A percentile compares a stretch with the other conserved stretches of the same genome.
Conservation (phyloP, 129 eudicot species). For the Ambrosia trifida region DNA sequence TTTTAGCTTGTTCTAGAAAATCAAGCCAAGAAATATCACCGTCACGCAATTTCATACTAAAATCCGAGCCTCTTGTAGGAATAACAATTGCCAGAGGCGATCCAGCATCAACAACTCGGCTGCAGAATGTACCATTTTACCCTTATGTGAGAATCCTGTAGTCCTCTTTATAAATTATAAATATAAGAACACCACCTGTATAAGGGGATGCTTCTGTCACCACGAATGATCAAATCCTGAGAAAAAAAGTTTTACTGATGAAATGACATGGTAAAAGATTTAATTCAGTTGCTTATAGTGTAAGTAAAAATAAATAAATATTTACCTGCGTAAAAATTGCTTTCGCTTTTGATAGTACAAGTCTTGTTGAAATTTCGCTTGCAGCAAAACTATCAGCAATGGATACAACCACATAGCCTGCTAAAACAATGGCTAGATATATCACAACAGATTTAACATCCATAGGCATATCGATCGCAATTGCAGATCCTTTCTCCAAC, state of each 20-base stretch:
- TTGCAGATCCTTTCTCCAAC: slow-evolving; percentile 73
- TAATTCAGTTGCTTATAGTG: not conserved
- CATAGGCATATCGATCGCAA: slow-evolving; percentile 99
- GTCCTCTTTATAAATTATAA: not conserved
- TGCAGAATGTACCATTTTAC: slow-evolving; percentile 39
- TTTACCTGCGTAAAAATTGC: slow-evolving; percentile 93
- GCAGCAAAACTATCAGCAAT: slow-evolving; percentile 97
- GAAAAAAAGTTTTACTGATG: not conserved
- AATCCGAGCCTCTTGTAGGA: slow-evolving; percentile 52
- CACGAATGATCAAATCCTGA: slow-evolving; percentile 82
- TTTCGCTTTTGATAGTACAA: slow-evolving; percentile 66
- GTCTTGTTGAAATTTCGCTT: slow-evolving; percentile 75
- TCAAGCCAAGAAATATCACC: slow-evolving; percentile 86
- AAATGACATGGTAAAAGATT: not conserved
- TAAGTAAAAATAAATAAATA: slow-evolving; percentile 6
- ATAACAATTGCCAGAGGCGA: slow-evolving; percentile 85
- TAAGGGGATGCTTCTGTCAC: slow-evolving; percentile 64
- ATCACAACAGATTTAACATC: slow-evolving; percentile 81
- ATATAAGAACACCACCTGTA: slow-evolving; percentile 57
- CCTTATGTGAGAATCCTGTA: slow-evolving; percentile 30
- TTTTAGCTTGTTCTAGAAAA: slow-evolving; percentile 57
- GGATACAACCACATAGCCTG: slow-evolving; percentile 86
- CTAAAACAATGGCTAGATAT: slow-evolving; percentile 86
- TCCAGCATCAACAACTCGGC: slow-evolving; percentile 87
- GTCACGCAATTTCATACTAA: slow-evolving; percentile 61